Percentiles rank a stretch among this genome's conserved stretches.
Evolutionary conservation across 1,284 basidiomycete species (phyloP).

Genomic region (Lentinula novae-zelandiae): DNA sequence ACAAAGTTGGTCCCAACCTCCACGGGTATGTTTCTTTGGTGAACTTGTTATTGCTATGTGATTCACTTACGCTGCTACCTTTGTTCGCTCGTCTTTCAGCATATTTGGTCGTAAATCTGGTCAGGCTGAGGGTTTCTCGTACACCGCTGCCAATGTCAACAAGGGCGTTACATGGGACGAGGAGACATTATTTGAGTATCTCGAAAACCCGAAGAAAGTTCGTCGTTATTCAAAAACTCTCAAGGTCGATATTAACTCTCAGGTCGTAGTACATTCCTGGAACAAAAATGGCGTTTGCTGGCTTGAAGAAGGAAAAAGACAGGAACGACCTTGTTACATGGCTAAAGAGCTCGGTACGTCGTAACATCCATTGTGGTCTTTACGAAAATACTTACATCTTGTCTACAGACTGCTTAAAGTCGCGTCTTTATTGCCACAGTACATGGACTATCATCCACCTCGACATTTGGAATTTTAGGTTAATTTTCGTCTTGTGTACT

Average conservation of each 20-base stretch:
- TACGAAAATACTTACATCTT: background rate
- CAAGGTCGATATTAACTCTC: background rate
- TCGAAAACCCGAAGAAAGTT: constrained; percentile 96
- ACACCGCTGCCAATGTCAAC: constrained; percentile 96
- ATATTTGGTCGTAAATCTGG: constrained; percentile 90
- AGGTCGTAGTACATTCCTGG: constrained; percentile 81
- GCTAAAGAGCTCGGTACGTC: constrained; percentile 64
- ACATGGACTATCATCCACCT: background rate
- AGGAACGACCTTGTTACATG: constrained; percentile 85
- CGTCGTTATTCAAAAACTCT: constrained; percentile 14
- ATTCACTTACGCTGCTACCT: background rate
- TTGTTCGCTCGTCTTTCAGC: constrained; percentile 28
- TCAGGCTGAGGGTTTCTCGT: constrained; percentile 83
- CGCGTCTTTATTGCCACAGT: background rate
- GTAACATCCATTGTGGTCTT: background rate
- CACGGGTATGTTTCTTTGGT: constrained; percentile 66
- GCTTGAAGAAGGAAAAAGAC: constrained; percentile 96
- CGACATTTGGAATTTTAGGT: background rate
- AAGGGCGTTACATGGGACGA: constrained; percentile 89
- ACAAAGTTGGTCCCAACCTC: constrained; percentile 95
- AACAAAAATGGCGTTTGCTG: constrained; percentile 97
- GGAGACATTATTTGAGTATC: constrained; percentile 90
- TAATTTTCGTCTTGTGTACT: background rate
- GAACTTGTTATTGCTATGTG: background rate
- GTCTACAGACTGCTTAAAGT: constrained; percentile 5